Evolutionary conservation across 78 protist genomes (phyloP), one percentile per base, ranked within the genome.

Genomic region (Dictyostelium firmibasis): DNA sequence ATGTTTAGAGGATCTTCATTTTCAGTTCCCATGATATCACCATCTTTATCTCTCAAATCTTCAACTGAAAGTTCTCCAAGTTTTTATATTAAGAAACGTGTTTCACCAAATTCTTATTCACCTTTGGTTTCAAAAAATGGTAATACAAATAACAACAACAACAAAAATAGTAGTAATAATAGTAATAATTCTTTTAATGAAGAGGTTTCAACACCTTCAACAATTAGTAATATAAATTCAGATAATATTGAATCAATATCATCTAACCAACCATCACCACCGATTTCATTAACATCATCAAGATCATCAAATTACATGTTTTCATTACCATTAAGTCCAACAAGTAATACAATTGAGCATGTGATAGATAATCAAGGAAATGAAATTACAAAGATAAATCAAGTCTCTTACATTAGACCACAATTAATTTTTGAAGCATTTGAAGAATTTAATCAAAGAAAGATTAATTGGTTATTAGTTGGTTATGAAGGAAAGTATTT

Each of bases 381-480:
- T 16, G 57, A 83, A 83, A 50, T 35, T 0, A 35, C 5, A 0
- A 83, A 60, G 9, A 83, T 83, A 23, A 20, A 84, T 16, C 29
- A 67, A 23, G 94, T 89, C 0, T 13, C 70, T 1, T 89, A 81
- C n/a, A 16, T 35, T 10, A 25, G 60, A 11, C 57, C 35, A 1
- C 76, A 81, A 1, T 64, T 29, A 20, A 43, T 81, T 3, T 33
- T 47, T 8, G 7, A 64, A 10, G 29, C 33, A 3, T 29, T 78
- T 10, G 72, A 81, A 9, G 36, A 41, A 53, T 89, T 81, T 31
- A 89, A 89, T 70, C 7, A 43, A 9, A 72, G 72, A 4, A 20
- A 38, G n/a, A 81, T 81, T 13, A 81, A 81, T 67, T 89, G 94
- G 94, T 29, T 89, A 8, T 50, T 89, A 7, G 16, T 89, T 35